Evolutionary conservation across 768 basidiomycete species (phyloP).

Genomic region (Phaeotremella skinneri): DNA sequence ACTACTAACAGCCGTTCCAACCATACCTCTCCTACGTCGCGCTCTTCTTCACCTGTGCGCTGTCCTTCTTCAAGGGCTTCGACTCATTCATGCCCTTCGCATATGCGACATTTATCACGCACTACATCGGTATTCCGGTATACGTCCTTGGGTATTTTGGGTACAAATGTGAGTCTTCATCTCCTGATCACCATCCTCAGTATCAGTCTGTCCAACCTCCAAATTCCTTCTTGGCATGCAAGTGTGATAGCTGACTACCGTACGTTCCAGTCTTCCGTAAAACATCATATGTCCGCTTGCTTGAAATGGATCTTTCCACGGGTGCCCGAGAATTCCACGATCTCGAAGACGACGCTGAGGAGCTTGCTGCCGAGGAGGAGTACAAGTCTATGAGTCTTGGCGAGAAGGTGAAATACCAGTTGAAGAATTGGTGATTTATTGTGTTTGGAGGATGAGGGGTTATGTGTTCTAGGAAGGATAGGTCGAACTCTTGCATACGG

Average conservation of each 20-base stretch:
- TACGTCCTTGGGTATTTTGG: constrained; percentile 57
- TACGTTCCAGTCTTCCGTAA: constrained; percentile 22
- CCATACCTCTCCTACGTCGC: constrained; percentile 72
- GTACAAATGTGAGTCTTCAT: constrained; percentile 51
- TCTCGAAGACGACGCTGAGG: constrained; percentile 28
- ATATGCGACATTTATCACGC: constrained; percentile 52
- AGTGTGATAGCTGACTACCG: neutral
- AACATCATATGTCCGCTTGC: constrained; percentile 27
- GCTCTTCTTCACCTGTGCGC: constrained; percentile 61
- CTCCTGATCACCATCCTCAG: neutral
- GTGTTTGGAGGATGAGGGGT: no score
- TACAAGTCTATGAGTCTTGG: constrained; percentile 31
- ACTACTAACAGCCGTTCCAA: constrained; percentile 36
- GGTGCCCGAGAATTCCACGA: constrained; percentile 46
- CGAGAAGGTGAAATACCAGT: constrained; percentile 39
- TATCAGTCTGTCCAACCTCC: neutral
- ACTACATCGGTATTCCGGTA: constrained; percentile 57
- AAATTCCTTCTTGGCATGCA: neutral
- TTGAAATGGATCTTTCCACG: constrained; percentile 43
- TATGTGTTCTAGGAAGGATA: no score
- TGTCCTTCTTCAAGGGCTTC: constrained; percentile 62
- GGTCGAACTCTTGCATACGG: no score
- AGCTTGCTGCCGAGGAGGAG: constrained; percentile 26
- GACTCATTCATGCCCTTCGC: constrained; percentile 58
- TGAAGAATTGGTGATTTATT: constrained; percentile 49